These are phyloP conservation scores for Podospora appendiculata DNA, from an alignment of 495 filamentous ascomycete genomes.

Conservation along the genomic window DNA sequence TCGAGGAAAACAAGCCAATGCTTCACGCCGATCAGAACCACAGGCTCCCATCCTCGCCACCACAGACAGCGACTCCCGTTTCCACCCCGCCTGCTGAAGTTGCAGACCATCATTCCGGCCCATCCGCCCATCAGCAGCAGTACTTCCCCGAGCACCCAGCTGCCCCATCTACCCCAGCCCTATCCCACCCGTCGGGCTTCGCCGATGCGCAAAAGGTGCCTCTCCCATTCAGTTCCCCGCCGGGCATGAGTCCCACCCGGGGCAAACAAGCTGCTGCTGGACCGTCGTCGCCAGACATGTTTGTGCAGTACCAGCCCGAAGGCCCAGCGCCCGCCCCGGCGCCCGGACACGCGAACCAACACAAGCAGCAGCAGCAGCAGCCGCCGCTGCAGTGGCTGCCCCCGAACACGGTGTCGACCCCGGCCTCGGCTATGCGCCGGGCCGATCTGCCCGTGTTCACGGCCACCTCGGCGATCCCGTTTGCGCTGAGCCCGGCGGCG, in stretches of 20 bases:
- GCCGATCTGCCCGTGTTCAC: constrained; percentile 18
- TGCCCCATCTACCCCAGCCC: not conserved
- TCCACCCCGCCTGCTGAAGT: not conserved
- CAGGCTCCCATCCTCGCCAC: not conserved
- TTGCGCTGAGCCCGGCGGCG: constrained; percentile 7
- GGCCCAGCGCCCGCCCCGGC: constrained; percentile 20
- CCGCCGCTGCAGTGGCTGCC: constrained; percentile 32
- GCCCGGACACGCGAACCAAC: not conserved
- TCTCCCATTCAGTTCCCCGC: constrained; percentile 2
- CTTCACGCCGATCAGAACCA: constrained; percentile 1
- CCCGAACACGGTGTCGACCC: constrained; percentile 17
- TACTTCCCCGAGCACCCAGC: constrained; percentile 1
- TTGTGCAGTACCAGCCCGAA: constrained; percentile 32
- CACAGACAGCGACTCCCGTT: not conserved
- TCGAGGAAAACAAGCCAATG: constrained; percentile 3
- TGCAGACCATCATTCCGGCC: not conserved
- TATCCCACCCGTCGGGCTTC: not conserved
- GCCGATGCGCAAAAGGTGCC: constrained; percentile 2
- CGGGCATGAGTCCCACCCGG: constrained; percentile 11
- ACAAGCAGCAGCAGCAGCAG: constrained; percentile 11
- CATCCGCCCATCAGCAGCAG: not conserved
- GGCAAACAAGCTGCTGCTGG: constrained; percentile 1
- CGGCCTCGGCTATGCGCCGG: constrained; percentile 10
- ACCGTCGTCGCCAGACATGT: constrained; percentile 8
- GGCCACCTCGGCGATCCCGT: constrained; percentile 24